Evolutionary conservation across 305 asterid species (phyloP).

Genomic region (Fraxinus sp.): DNA sequence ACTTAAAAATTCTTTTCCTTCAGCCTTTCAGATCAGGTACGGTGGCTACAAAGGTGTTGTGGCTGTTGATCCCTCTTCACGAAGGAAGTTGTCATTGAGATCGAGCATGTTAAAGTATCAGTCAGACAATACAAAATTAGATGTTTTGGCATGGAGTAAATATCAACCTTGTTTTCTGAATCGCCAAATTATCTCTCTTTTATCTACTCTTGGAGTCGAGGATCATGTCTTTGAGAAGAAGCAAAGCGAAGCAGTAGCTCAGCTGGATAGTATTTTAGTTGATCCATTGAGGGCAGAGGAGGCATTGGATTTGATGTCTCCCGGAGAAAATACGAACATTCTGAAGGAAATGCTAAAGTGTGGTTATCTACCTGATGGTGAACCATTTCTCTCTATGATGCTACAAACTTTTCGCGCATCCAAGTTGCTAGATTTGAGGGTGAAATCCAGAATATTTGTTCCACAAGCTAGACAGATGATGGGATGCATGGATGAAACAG

Average conservation of each 20-base stretch:
- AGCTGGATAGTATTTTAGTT: conserved; percentile 34
- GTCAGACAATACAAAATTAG: conserved; percentile 36
- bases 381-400: conserved; percentile 54
- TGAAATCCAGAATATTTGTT: conserved; percentile 39
- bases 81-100: conserved; percentile 39
- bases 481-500: conserved; percentile 52
- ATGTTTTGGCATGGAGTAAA: conserved; percentile 44
- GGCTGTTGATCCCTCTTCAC: conserved; percentile 42
- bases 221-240: conserved; percentile 35
- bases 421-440: conserved; percentile 40
- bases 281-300: conserved; percentile 41
- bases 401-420: conserved; percentile 44
- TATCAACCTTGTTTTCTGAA: conserved; percentile 48
- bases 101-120: conserved; percentile 44
- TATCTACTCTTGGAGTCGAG: conserved; percentile 45
- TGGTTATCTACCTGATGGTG: conserved; percentile 45
- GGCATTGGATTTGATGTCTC: conserved; percentile 46
- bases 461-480: conserved; percentile 44
- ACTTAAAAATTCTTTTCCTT: conserved; percentile 31
- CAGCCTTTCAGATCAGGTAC: conserved; percentile 50
- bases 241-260: conserved; percentile 39
- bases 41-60: conserved; percentile 56
- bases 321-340: conserved; percentile 45
- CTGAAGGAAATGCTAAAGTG: conserved; percentile 47
- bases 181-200: conserved; percentile 42